These are phyloP conservation scores for Alternaria panax DNA, from an alignment of 2,329 filamentous ascomycete species.

Conservation along the genomic window DNA sequence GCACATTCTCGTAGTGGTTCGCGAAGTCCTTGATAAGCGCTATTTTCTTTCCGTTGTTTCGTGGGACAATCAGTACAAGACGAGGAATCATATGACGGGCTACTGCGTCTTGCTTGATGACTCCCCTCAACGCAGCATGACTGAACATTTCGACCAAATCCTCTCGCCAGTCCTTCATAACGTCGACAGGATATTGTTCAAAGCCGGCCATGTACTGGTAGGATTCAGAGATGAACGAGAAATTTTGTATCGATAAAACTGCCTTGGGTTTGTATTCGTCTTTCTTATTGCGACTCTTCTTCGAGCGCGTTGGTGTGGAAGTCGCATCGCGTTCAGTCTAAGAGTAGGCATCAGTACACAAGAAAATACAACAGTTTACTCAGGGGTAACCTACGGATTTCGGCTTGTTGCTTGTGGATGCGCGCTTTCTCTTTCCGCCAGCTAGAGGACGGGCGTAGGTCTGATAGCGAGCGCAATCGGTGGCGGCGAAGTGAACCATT, in stretches of 20 bases:
- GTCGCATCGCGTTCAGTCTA: background rate
- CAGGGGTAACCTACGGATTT: background rate
- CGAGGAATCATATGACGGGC: constrained; percentile 12
- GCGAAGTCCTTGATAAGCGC: constrained; percentile 1
- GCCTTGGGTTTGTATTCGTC: constrained; percentile 11
- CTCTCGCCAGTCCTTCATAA: constrained; percentile 4
- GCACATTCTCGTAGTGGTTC: constrained; percentile 4
- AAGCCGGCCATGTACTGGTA: constrained; percentile 11
- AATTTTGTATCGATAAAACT: background rate
- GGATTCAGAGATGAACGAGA: background rate
- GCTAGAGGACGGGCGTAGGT: background rate
- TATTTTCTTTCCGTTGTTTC: background rate
- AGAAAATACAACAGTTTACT: background rate
- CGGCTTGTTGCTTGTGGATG: background rate
- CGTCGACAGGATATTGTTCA: background rate
- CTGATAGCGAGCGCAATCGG: background rate
- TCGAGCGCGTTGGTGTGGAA: background rate
- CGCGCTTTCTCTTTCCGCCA: constrained; percentile 7
- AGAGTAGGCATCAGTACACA: background rate
- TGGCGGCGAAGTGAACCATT: background rate
- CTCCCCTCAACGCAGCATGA: background rate
- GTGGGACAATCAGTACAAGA: background rate
- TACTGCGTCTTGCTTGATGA: background rate
- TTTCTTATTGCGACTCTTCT: background rate
- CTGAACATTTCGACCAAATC: constrained; percentile 9